Percentiles rank a stretch among this genome's conserved stretches.
Evolutionary conservation across 2,329 filamentous ascomycete genomes (phyloP).

Genomic region (Pseudocercospora macadamiae): DNA sequence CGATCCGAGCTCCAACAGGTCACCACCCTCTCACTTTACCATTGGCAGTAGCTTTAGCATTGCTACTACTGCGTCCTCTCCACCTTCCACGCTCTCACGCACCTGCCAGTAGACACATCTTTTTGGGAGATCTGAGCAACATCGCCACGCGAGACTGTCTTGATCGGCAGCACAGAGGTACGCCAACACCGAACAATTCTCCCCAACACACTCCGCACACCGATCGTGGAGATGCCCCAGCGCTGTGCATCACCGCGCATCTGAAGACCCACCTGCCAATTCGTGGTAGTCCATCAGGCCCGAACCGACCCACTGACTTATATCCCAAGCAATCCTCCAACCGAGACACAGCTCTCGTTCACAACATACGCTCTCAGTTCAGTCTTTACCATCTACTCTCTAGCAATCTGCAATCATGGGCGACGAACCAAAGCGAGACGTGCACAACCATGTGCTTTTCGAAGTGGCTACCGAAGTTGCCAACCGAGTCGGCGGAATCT

Average conservation of each 20-base stretch:
- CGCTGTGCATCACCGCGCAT: not conserved
- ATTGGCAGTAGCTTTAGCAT: not conserved
- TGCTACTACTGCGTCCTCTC: not conserved
- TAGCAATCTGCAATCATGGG: constrained; percentile 33
- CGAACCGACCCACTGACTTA: constrained; percentile 7
- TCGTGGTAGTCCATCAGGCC: not conserved
- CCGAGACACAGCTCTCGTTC: constrained; percentile 17
- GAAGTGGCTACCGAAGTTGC: constrained; percentile 97
- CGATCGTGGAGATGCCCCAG: not conserved
- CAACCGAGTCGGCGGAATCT: constrained; percentile 97
- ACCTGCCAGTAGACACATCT: no score
- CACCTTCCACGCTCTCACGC: not conserved
- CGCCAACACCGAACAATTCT: no score
- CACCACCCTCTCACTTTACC: not conserved
- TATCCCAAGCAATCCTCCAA: not conserved
- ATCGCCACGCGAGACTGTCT: no score
- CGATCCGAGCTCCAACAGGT: not conserved
- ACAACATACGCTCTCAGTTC: not conserved
- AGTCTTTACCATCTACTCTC: not conserved
- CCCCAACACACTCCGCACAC: not conserved
- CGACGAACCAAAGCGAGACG: constrained; percentile 61
- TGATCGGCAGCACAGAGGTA: no score
- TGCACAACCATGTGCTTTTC: constrained; percentile 94
- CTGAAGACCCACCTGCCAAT: not conserved
- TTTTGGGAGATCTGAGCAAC: no score